A percentile compares a stretch with the other conserved stretches of the same genome.
phyloP scores from a whole-genome alignment of 2,329 filamentous ascomycete genomes.

The Mycosphaerelloides madeirae region DNA sequence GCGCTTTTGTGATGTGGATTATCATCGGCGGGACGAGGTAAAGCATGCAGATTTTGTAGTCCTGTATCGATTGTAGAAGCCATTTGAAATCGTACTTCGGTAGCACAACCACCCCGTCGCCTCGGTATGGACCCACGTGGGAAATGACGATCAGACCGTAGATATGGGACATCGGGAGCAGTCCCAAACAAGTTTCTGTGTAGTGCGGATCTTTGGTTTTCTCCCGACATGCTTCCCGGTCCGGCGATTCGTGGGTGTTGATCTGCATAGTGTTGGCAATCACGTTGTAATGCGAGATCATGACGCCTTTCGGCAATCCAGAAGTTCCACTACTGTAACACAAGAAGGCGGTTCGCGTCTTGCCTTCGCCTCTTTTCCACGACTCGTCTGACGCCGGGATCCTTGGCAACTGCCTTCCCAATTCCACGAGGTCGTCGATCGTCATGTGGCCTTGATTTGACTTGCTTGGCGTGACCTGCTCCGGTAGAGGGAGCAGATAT shows the following conservation, averaged over 20 bases:
- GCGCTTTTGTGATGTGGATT: conserved; percentile 66
- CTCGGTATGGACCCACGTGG: conserved; percentile 61
- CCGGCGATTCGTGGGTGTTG: conserved; percentile 44
- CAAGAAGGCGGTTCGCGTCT: conserved; percentile 66
- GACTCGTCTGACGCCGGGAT: conserved; percentile 48
- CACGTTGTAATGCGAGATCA: conserved; percentile 74
- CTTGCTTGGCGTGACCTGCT: conserved; percentile 47
- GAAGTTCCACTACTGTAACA: conserved; percentile 79
- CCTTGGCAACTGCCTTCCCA: conserved; percentile 53
- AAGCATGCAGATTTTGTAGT: conserved; percentile 62
- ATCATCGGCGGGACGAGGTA: conserved; percentile 77
- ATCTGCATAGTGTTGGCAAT: conserved; percentile 71
- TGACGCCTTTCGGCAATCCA: conserved; percentile 68
- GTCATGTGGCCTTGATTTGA: conserved; percentile 56
- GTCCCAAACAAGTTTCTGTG: conserved; percentile 56
- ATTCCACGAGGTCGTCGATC: conserved; percentile 59
- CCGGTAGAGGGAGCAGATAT: conserved; percentile 65
- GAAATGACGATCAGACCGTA: conserved; percentile 70
- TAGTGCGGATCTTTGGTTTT: conserved; percentile 31
- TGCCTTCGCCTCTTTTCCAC: conserved; percentile 62
- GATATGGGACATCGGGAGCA: conserved; percentile 79
- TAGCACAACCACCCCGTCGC: conserved; percentile 68
- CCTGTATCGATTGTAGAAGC: conserved; percentile 61
- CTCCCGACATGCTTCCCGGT: conserved; percentile 32
- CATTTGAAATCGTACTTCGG: conserved; percentile 69